Evolutionary conservation across 192 early-diverging fungal genomes (phyloP).

Genomic region (Pilobolus umbonatus): DNA sequence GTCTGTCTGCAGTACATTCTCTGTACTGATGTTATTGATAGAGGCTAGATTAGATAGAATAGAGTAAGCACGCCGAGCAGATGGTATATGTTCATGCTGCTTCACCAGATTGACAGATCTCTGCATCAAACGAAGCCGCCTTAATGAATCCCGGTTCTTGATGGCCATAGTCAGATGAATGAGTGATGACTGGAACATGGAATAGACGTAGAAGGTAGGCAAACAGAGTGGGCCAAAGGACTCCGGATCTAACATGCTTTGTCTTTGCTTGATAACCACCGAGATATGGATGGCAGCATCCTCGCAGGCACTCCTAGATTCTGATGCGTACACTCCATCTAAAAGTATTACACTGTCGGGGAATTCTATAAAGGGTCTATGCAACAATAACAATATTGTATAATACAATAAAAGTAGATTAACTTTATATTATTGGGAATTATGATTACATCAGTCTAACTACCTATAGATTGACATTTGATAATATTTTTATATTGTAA

Average conservation of each 20-base stretch:
- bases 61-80: constrained; percentile 10
- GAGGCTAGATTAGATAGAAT: constrained; percentile 10
- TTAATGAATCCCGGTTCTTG: constrained; percentile 1
- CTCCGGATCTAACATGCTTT: constrained; percentile 5
- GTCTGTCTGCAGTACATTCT: background rate
- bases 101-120: constrained; percentile 7
- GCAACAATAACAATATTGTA: constrained; percentile 37
- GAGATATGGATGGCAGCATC: constrained; percentile 20
- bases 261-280: constrained; percentile 4
- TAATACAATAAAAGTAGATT: constrained; percentile 40
- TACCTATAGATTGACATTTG: background rate
- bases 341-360: background rate
- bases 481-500: too few species aligned
- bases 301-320: constrained; percentile 20
- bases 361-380: constrained; percentile 44
- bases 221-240: constrained; percentile 11
- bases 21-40: constrained; percentile 4
- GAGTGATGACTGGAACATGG: constrained; percentile 22
- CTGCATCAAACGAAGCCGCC: background rate
- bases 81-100: constrained; percentile 1
- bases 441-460: background rate
- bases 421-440: background rate
- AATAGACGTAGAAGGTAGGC: constrained; percentile 19
- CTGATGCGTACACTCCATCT: constrained; percentile 2
- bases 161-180: constrained; percentile 5